Evolutionary conservation across 345 rosid genomes (phyloP).

Genomic region (Capsella bursapastoris): DNA sequence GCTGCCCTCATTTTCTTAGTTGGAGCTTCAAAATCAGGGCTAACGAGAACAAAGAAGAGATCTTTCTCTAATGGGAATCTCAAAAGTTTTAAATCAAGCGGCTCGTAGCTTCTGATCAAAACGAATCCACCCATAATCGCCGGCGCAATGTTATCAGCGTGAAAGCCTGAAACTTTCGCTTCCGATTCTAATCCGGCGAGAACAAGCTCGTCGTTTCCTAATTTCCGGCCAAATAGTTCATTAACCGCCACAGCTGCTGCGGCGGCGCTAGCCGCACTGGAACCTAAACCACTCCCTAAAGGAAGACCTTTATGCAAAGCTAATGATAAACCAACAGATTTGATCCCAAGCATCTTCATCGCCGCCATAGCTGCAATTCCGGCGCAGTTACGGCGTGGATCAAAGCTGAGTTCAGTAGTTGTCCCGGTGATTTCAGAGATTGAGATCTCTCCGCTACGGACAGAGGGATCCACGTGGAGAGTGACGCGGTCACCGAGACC

Average conservation of each 20-base stretch:
- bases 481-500: constrained; percentile 40
- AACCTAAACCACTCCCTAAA: constrained; percentile 73
- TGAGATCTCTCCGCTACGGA: constrained; percentile 60
- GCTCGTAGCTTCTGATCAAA: constrained; percentile 72
- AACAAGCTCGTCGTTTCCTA: constrained; percentile 57
- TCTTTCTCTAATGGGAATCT: constrained; percentile 59
- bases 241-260: constrained; percentile 89
- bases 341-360: constrained; percentile 66
- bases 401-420: constrained; percentile 54
- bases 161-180: constrained; percentile 90
- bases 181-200: constrained; percentile 82
- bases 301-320: constrained; percentile 72
- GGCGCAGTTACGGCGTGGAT: constrained; percentile 73
- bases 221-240: constrained; percentile 66
- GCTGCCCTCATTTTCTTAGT: constrained; percentile 93
- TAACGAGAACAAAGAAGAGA: constrained; percentile 67
- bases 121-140: constrained; percentile 89
- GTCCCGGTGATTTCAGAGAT: constrained; percentile 59
- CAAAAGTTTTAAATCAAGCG: constrained; percentile 63
- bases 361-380: constrained; percentile 74
- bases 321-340: constrained; percentile 68
- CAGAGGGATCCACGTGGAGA: constrained; percentile 57
- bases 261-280: constrained; percentile 90
- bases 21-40: constrained; percentile 85
- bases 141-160: constrained; percentile 88